A percentile compares a stretch with the other conserved stretches of the same genome.
These are phyloP conservation scores for Phytophthora fragariae DNA, from an alignment of 352 stramenopile species.

Conservation along the genomic window DNA sequence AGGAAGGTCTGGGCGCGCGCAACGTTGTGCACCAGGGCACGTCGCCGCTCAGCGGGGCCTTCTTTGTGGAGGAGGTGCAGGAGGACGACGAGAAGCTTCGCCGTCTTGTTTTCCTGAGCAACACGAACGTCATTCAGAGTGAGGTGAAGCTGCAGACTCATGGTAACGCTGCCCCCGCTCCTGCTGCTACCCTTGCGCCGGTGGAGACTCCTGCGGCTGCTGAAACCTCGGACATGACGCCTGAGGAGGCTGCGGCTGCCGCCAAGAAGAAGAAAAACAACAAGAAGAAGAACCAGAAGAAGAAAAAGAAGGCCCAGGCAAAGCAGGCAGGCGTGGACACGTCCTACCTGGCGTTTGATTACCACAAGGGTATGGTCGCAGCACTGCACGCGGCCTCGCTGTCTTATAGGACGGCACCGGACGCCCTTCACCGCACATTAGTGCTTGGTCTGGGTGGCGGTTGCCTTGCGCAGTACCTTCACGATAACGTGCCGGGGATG, in stretches of 20 bases:
- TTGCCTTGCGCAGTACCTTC: slow-evolving; percentile 70
- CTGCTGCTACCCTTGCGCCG: slow-evolving; percentile 8
- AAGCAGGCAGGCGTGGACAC: slow-evolving; percentile 53
- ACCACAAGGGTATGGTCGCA: slow-evolving; percentile 81
- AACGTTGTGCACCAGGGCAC: slow-evolving; percentile 64
- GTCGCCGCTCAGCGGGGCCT: slow-evolving; percentile 62
- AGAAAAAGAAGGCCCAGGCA: slow-evolving; percentile 45
- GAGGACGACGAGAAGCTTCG: slow-evolving; percentile 56
- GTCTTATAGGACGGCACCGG: slow-evolving; percentile 18
- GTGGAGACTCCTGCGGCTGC: slow-evolving; percentile 13
- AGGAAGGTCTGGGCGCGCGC: slow-evolving; percentile 64
- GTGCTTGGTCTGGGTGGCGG: slow-evolving; percentile 80
- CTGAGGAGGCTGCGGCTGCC: slow-evolving; percentile 32
- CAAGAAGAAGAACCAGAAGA: slow-evolving; percentile 76
- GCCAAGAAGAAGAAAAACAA: slow-evolving; percentile 60
- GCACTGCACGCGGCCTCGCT: slow-evolving; percentile 56
- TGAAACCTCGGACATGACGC: slow-evolving; percentile 32
- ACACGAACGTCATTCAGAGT: slow-evolving; percentile 81
- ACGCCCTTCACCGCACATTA: slow-evolving; percentile 45
- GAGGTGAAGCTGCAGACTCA: slow-evolving; percentile 60
- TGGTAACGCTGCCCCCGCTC: slow-evolving; percentile 1
- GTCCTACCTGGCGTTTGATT: slow-evolving; percentile 76
- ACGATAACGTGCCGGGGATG: slow-evolving; percentile 57
- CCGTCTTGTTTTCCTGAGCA: slow-evolving; percentile 79
- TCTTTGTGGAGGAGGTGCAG: slow-evolving; percentile 77